These are phyloP conservation scores for Kuraishia floccosa DNA, from an alignment of 805 yeast species.

Conservation along the genomic window DNA sequence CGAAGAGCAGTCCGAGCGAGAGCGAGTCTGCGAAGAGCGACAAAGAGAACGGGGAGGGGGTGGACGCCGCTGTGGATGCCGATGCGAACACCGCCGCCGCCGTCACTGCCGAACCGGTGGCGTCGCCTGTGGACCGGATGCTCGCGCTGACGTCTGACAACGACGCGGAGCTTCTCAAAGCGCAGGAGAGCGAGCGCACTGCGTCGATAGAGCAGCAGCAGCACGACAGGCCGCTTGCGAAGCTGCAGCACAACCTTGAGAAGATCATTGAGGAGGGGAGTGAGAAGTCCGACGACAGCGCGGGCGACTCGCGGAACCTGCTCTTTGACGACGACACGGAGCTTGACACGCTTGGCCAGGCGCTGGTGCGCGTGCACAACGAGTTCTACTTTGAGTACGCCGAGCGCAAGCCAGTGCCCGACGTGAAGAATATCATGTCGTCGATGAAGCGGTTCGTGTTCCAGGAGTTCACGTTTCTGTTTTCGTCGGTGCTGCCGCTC, in stretches of 20 bases:
- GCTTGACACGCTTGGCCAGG: conserved; percentile 47
- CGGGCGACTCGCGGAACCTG: conserved; percentile 30
- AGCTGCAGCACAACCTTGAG: conserved; percentile 65
- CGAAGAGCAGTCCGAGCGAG: conserved; percentile 1
- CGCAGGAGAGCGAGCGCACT: conserved; percentile 52
- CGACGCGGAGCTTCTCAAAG: conserved; percentile 33
- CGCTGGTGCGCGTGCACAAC: conserved; percentile 51
- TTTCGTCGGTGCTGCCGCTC: conserved; percentile 87
- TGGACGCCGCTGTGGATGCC: neutral
- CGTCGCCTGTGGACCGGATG: conserved; percentile 38
- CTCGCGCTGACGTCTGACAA: conserved; percentile 37
- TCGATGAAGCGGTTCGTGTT: conserved; percentile 61
- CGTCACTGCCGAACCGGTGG: conserved; percentile 11
- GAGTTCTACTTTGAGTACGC: conserved; percentile 49
- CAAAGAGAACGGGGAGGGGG: conserved; percentile 3
- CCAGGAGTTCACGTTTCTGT: conserved; percentile 55
- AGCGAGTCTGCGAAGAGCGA: conserved; percentile 2
- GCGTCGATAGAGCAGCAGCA: conserved; percentile 71
- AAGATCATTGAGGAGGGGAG: conserved; percentile 24
- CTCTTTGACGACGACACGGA: conserved; percentile 78
- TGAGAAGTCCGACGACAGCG: conserved; percentile 8
- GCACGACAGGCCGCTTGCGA: conserved; percentile 75
- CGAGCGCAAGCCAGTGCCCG: conserved; percentile 17
- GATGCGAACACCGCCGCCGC: conserved; percentile 5
- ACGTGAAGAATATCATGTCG: conserved; percentile 63